phyloP scores from a whole-genome alignment of 805 yeast genomes.

The Pichia manshurica region DNA sequence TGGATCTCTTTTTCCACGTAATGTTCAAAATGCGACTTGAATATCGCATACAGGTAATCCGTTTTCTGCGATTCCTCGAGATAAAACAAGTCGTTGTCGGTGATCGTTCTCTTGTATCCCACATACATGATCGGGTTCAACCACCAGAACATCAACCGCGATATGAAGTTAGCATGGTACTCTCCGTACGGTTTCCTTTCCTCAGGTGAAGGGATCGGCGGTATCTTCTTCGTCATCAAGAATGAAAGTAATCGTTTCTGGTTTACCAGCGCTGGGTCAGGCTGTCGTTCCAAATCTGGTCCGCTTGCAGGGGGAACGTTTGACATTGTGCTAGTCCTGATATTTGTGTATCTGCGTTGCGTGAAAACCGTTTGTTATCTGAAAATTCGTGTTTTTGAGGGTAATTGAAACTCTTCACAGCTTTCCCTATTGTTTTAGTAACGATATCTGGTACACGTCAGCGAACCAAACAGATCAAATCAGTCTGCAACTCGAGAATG shows the following conservation, averaged over 20 bases:
- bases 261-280: conserved; percentile 1
- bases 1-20: conserved; percentile 23
- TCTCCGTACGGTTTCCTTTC: conserved; percentile 50
- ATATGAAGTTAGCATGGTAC: conserved; percentile 36
- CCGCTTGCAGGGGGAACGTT: background rate
- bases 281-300: conserved; percentile 8
- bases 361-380: too few species aligned
- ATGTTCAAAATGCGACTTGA: conserved; percentile 30
- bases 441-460: too few species aligned
- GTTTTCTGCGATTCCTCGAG: conserved; percentile 39
- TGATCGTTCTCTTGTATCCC: conserved; percentile 69
- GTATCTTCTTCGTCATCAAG: conserved; percentile 43
- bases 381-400: too few species aligned
- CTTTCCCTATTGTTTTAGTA: too few species aligned
- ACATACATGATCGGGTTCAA: conserved; percentile 52
- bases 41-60: conserved; percentile 36
- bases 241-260: conserved; percentile 49
- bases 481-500: too few species aligned
- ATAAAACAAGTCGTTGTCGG: conserved; percentile 53
- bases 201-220: conserved; percentile 44
- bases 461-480: too few species aligned
- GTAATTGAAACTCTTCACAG: too few species aligned
- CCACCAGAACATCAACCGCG: conserved; percentile 60
- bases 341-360: too few species aligned
- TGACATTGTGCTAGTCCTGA: too few species aligned